Base-by-base conservation (phyloP, 257 asterid genomes). In the Anisodus acutangulus region DNA sequence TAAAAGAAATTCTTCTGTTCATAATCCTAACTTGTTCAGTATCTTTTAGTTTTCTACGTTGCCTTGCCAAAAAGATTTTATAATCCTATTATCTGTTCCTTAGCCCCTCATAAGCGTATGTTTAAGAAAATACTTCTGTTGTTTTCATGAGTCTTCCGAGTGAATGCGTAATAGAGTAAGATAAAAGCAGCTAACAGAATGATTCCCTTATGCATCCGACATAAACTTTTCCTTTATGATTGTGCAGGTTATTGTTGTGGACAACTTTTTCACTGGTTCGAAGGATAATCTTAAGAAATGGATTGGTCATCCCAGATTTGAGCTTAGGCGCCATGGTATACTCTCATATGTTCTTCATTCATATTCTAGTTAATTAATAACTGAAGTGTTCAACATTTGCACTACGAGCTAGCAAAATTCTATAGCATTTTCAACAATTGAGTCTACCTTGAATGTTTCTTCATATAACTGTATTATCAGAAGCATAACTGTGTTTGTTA, bases 261-360 rank as follows among this genome's bases (percentile, higher is more conserved):
- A 90, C 86, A 90, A 88, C 84, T 89, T 66, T 74, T 89, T 88
- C 85, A 89, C 92, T 16, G 90, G 92, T 53, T 88, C 92, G 53
- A 88, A 89, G 79, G 92, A 89, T 79, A 89, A 89, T 71, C 87
- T 89, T 47, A 84, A 60, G 19, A 86, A 83, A 51, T 89, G 92
- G 90, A 89, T 89, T 22, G 90, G 90, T 45, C 92, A 89, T 83
- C 89, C 90, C 62, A 86, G 92, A 85, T 89, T 89, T 78, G 92
- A 88, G 89, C 89, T 89, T 78, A 88, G 81, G 68, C 92, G 92
- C 54, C 92, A 90, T 69, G 92, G 92, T 90, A 90, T 49, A n/a
- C 79, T 41, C 58, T 79, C 9, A 51, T 58, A n/a, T n/a, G 39
- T 47, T 35, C 45, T 67, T 79, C 60, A 11, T 54, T 13, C 12